Percentiles rank a stretch among this genome's conserved stretches.
Evolutionary conservation across 768 basidiomycete species (phyloP).

Genomic region (Ramaria rubella): DNA sequence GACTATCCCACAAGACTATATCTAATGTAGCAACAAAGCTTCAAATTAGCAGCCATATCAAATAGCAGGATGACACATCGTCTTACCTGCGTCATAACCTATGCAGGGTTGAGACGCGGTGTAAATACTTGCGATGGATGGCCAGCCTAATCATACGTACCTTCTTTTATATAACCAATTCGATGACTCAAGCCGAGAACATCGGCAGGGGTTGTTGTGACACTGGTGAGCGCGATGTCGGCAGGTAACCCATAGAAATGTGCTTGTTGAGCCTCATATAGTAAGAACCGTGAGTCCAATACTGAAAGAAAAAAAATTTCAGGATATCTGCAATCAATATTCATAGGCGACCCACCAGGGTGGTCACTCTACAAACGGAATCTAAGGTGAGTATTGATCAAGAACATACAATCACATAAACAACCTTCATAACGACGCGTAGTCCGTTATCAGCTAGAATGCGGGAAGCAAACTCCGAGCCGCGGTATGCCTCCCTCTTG

Average conservation of each 20-base stretch:
- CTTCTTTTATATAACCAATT: slow-evolving; percentile 29
- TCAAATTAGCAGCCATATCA: too few relatives aligned
- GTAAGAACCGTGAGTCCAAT: slow-evolving; percentile 30
- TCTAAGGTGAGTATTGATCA: not conserved
- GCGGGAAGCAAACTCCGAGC: slow-evolving; percentile 35
- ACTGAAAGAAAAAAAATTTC: not conserved
- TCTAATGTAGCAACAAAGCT: slow-evolving; percentile 13
- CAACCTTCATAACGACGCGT: slow-evolving; percentile 29
- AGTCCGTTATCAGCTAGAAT: slow-evolving; percentile 43
- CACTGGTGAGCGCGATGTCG: slow-evolving; percentile 27
- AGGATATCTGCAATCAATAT: not conserved
- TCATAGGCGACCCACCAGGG: slow-evolving; percentile 29
- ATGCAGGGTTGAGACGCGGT: too few relatives aligned
- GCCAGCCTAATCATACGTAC: too few relatives aligned
- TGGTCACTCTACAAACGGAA: slow-evolving; percentile 23
- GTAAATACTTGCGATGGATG: too few relatives aligned
- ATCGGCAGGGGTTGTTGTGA: slow-evolving; percentile 34
- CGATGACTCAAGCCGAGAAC: slow-evolving; percentile 36
- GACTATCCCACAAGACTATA: slow-evolving; percentile 28
- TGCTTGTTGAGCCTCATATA: slow-evolving; percentile 34
- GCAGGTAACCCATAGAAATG: slow-evolving; percentile 32
- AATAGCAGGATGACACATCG: slow-evolving; percentile 14
- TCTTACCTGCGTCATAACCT: slow-evolving; percentile 10
- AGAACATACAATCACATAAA: not conserved
- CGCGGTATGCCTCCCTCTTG: slow-evolving; percentile 37